These are phyloP conservation scores for Trypanosoma theileri DNA, from an alignment of 208 protist genomes.

Conservation along the genomic window DNA sequence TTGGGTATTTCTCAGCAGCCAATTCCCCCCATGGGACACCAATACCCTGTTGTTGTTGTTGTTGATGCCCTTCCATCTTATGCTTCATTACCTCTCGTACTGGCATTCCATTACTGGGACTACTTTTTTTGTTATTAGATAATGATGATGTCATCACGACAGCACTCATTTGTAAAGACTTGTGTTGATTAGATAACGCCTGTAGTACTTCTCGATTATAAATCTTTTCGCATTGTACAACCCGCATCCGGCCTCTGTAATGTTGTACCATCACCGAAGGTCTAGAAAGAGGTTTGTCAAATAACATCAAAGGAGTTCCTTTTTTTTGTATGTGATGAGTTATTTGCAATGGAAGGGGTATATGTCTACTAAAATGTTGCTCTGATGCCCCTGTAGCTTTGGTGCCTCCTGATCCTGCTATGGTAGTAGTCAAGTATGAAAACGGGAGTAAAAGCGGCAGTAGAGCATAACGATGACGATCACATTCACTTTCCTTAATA, in stretches of 20 bases:
- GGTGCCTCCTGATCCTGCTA: too few species aligned
- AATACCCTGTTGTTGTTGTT: not conserved
- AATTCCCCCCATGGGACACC: constrained; percentile 3
- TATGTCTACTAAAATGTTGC: not conserved
- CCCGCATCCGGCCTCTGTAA: constrained; percentile 12
- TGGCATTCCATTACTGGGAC: too few species aligned
- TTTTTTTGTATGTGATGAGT: constrained; percentile 12
- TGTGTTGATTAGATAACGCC: constrained; percentile 7
- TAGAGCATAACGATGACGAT: constrained; percentile 35
- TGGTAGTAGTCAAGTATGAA: not conserved
- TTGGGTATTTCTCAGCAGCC: constrained; percentile 19
- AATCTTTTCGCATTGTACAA: constrained; percentile 6
- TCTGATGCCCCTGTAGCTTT: constrained; percentile 5
- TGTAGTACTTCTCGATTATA: constrained; percentile 15
- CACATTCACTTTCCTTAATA: constrained; percentile 23
- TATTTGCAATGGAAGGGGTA: not conserved
- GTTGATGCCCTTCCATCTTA: not conserved
- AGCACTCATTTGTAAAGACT: too few species aligned
- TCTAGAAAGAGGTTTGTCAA: constrained; percentile 1
- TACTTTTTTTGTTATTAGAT: not conserved
- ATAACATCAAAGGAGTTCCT: constrained; percentile 23
- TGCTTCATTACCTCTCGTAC: too few species aligned
- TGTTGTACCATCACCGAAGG: not conserved
- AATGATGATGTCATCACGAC: not conserved
- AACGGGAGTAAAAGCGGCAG: constrained; percentile 38